Conservation (phyloP, 495 filamentous ascomycete species). For the Hypomontagnella monticulosa region DNA sequence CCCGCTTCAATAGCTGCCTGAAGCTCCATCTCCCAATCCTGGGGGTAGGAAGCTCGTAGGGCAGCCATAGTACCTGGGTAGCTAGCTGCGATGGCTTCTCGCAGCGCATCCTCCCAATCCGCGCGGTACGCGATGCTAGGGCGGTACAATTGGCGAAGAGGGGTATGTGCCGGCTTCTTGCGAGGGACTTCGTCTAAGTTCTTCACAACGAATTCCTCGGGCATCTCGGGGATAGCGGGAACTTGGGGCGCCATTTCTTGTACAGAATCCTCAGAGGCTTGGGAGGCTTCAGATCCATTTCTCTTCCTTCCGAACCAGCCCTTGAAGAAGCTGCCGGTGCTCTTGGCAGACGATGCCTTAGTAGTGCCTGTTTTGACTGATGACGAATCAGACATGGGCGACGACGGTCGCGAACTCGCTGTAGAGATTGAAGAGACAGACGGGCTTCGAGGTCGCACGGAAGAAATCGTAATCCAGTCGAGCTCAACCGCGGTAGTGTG, state of each 20-base stretch:
- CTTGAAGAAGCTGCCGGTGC: slow-evolving; percentile 25
- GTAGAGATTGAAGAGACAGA: slow-evolving; percentile 27
- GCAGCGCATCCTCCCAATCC: slow-evolving; percentile 50
- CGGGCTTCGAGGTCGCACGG: slow-evolving; percentile 26
- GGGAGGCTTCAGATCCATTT: slow-evolving; percentile 5
- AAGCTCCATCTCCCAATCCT: slow-evolving; percentile 32
- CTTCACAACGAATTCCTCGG: slow-evolving; percentile 30
- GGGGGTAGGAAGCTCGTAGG: slow-evolving; percentile 36
- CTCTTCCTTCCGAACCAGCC: slow-evolving; percentile 36
- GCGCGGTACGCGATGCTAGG: slow-evolving; percentile 38
- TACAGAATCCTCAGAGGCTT: slow-evolving; percentile 8
- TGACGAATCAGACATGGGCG: slow-evolving; percentile 23
- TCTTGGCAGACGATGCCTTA: slow-evolving; percentile 28
- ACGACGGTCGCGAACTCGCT: slow-evolving; percentile 21
- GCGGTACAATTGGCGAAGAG: slow-evolving; percentile 27
- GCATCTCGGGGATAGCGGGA: slow-evolving; percentile 16
- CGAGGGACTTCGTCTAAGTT: slow-evolving; percentile 28
- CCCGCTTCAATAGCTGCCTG: slow-evolving; percentile 29
- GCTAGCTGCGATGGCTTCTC: slow-evolving; percentile 45
- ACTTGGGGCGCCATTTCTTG: background rate
- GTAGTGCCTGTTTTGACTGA: slow-evolving; percentile 24
- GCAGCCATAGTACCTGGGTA: slow-evolving; percentile 38
- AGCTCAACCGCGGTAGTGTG: slow-evolving; percentile 15
- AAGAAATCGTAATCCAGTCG: slow-evolving; percentile 49
- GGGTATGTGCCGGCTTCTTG: slow-evolving; percentile 22